These are phyloP conservation scores for Epicoccum nigrum DNA, from an alignment of 2,329 filamentous ascomycete species.

Conservation along the genomic window DNA sequence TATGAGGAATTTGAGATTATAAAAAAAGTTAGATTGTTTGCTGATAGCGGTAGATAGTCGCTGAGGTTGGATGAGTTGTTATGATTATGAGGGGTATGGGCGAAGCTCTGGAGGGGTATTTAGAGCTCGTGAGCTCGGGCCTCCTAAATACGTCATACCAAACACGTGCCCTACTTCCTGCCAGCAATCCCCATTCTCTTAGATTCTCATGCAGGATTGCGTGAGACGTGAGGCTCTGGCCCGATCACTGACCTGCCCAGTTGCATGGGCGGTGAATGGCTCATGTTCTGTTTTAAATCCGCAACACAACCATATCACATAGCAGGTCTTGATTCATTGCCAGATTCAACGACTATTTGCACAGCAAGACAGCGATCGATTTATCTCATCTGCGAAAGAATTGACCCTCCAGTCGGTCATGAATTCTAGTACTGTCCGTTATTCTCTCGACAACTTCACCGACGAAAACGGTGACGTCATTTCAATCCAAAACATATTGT, in stretches of 20 bases:
- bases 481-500: conserved; percentile 9
- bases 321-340: neutral
- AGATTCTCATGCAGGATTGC: conserved; percentile 17
- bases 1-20: conserved; percentile 7
- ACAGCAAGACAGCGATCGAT: neutral
- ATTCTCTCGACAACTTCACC: neutral
- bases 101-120: conserved; percentile 43
- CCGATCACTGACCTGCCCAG: conserved; percentile 14
- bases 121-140: conserved; percentile 35
- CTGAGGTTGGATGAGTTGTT: conserved; percentile 13
- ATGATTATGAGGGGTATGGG: conserved; percentile 25
- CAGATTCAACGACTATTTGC: neutral
- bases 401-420: neutral
- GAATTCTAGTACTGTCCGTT: neutral
- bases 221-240: conserved; percentile 25
- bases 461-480: conserved; percentile 37
- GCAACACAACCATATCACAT: neutral
- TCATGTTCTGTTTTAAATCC: conserved; percentile 2
- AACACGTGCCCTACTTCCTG: conserved; percentile 19
- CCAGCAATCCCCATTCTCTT: conserved; percentile 14
- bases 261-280: conserved; percentile 4
- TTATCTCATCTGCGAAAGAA: neutral
- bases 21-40: neutral
- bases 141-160: conserved; percentile 43
- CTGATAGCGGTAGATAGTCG: conserved; percentile 1